phyloP scores from a whole-genome alignment of 2,329 filamentous ascomycete genomes.

The Xylariaceae sp. region DNA sequence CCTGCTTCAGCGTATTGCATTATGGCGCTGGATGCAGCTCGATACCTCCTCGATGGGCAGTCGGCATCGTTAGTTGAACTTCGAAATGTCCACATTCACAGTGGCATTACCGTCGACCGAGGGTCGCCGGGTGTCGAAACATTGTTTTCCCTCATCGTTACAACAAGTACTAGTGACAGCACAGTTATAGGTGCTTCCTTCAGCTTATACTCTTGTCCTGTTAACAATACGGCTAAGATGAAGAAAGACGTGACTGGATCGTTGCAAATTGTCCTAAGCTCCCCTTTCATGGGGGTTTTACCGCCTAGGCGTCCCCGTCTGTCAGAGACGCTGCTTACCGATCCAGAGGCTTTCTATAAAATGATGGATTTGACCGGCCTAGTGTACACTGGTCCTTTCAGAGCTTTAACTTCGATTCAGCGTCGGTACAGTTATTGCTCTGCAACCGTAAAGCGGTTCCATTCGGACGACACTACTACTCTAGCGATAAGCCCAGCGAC shows the following conservation, averaged over 20 bases:
- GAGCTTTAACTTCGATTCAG: slow-evolving; percentile 41
- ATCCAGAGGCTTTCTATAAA: slow-evolving; percentile 45
- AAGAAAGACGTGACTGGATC: slow-evolving; percentile 44
- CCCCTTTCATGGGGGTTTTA: slow-evolving; percentile 35
- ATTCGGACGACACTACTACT: slow-evolving; percentile 45
- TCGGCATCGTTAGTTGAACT: slow-evolving; percentile 38
- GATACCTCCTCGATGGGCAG: slow-evolving; percentile 30
- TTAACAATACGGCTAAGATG: slow-evolving; percentile 42
- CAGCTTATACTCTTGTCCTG: slow-evolving; percentile 43
- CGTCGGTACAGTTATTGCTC: slow-evolving; percentile 46
- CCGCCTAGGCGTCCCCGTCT: slow-evolving; percentile 30
- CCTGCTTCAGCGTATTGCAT: slow-evolving; percentile 54
- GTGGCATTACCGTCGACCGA: slow-evolving; percentile 36
- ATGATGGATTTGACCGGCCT: slow-evolving; percentile 49
- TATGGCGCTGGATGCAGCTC: slow-evolving; percentile 54
- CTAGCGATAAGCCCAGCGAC: slow-evolving; percentile 48
- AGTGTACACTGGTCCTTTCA: slow-evolving; percentile 48
- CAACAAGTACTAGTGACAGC: neutral
- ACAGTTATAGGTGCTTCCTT: slow-evolving; percentile 41
- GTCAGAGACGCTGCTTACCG: slow-evolving; percentile 43
- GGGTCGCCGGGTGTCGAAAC: slow-evolving; percentile 45
- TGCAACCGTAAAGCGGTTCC: slow-evolving; percentile 39
- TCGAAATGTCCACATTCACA: slow-evolving; percentile 35
- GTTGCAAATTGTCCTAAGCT: slow-evolving; percentile 42
- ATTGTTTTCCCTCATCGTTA: slow-evolving; percentile 43